A percentile compares a stretch with the other conserved stretches of the same genome.
Evolutionary conservation across 2,329 filamentous ascomycete species (phyloP).

Genomic region (Bipolaris cookei): DNA sequence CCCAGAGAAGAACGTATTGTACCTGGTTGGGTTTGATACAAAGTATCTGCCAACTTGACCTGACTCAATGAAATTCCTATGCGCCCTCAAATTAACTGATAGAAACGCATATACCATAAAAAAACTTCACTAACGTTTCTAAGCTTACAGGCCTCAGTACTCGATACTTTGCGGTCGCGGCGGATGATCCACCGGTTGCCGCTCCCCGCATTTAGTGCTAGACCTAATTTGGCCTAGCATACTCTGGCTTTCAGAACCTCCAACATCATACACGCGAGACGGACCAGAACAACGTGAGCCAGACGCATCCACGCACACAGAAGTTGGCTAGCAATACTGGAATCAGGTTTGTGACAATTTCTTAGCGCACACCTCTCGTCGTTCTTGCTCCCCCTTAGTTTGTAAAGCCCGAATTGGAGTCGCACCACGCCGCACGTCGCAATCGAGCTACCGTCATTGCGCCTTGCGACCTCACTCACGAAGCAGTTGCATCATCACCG

Average conservation of each 20-base stretch:
- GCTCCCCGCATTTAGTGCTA: conserved; percentile 20
- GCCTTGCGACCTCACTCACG: neutral
- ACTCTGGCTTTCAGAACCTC: conserved; percentile 28
- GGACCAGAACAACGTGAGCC: conserved; percentile 13
- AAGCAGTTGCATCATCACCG: neutral
- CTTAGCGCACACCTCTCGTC: conserved; percentile 56
- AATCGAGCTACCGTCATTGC: conserved; percentile 12
- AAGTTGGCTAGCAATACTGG: conserved; percentile 3
- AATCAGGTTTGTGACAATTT: conserved; percentile 22
- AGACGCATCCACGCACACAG: conserved; percentile 6
- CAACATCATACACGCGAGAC: conserved; percentile 24
- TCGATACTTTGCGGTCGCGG: conserved; percentile 1
- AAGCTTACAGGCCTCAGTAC: neutral
- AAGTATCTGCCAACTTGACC: neutral
- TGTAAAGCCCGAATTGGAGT: conserved; percentile 23
- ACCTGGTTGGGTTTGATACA: neutral
- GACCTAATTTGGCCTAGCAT: conserved; percentile 11
- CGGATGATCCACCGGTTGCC: conserved; percentile 16
- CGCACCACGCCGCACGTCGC: conserved; percentile 17
- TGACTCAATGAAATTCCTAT: neutral
- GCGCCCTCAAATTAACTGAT: too few relatives aligned
- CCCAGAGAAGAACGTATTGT: neutral
- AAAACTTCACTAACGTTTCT: neutral
- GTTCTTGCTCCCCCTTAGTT: conserved; percentile 45
- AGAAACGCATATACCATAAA: neutral